Evolutionary conservation across 495 filamentous ascomycete species (phyloP).

Genomic region (Clavariopsis aquatica): DNA sequence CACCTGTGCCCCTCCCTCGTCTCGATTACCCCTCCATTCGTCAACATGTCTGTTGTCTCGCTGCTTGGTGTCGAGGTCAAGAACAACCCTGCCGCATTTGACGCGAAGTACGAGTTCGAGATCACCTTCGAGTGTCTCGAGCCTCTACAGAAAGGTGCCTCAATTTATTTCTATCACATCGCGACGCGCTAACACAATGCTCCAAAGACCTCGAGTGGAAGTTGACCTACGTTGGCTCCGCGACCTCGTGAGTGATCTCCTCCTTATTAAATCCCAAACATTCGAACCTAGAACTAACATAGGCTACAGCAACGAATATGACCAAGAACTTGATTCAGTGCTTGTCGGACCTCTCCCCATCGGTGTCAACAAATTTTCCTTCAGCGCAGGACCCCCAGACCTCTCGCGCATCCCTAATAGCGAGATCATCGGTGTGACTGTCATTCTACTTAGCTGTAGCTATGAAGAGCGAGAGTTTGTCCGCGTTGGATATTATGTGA

Average conservation of each 20-base stretch:
- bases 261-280: slow-evolving; percentile 23
- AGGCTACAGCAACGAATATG: slow-evolving; percentile 72
- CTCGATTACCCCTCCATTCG: slow-evolving; percentile 9
- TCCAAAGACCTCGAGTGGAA: slow-evolving; percentile 96
- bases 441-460: slow-evolving; percentile 93
- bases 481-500: slow-evolving; percentile 97
- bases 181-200: slow-evolving; percentile 33
- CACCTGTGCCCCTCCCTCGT: slow-evolving; percentile 2
- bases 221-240: slow-evolving; percentile 96
- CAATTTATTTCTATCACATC: background rate
- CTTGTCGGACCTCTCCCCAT: slow-evolving; percentile 95
- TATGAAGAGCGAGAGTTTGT: slow-evolving; percentile 97
- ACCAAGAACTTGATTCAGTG: slow-evolving; percentile 95
- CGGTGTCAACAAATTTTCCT: slow-evolving; percentile 97
- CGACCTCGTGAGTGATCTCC: slow-evolving; percentile 72
- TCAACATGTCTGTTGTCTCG: slow-evolving; percentile 92
- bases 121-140: slow-evolving; percentile 99
- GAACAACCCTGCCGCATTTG: slow-evolving; percentile 94
- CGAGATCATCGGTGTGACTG: slow-evolving; percentile 95
- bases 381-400: slow-evolving; percentile 91
- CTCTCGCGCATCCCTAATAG: slow-evolving; percentile 85
- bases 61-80: slow-evolving; percentile 90
- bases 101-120: slow-evolving; percentile 87
- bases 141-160: slow-evolving; percentile 80
- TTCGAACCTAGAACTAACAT: slow-evolving; percentile 26